These are phyloP conservation scores for Linnemannia zychae DNA, from an alignment of 192 early-diverging fungal genomes.

Conservation along the genomic window DNA sequence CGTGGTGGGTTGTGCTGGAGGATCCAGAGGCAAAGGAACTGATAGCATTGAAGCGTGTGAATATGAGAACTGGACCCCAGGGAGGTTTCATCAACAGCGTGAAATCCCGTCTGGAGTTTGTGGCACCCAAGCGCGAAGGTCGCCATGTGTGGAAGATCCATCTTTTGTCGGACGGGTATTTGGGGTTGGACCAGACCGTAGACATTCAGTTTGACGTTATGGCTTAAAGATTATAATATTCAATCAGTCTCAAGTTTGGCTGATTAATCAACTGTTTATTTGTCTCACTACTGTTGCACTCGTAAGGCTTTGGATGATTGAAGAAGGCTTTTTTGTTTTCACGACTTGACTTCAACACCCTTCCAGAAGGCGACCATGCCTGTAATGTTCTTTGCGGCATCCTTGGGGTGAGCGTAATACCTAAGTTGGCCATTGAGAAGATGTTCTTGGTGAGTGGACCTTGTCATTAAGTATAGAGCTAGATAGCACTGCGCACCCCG, in stretches of 20 bases:
- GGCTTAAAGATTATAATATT: neutral
- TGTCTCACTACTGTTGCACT: no score
- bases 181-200: slow-evolving; percentile 78
- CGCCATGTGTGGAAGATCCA: slow-evolving; percentile 69
- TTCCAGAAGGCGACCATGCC: slow-evolving; percentile 23
- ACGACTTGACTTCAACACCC: slow-evolving; percentile 17
- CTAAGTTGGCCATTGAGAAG: neutral
- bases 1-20: slow-evolving; percentile 93
- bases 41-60: slow-evolving; percentile 84
- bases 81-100: slow-evolving; percentile 57
- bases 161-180: slow-evolving; percentile 84
- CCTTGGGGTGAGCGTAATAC: slow-evolving; percentile 21
- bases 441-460: no score
- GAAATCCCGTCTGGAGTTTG: slow-evolving; percentile 67
- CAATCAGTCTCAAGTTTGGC: no score
- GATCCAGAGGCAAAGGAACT: slow-evolving; percentile 74
- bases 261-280: no score
- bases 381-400: slow-evolving; percentile 19
- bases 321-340: neutral
- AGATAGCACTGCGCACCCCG: no score
- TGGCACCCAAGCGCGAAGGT: slow-evolving; percentile 73
- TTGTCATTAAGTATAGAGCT: neutral
- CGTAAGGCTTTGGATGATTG: neutral
- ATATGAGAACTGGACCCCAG: slow-evolving; percentile 69
- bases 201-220: slow-evolving; percentile 62